Conservation (phyloP, 352 stramenopile genomes). For the Phytophthora crassamura region DNA sequence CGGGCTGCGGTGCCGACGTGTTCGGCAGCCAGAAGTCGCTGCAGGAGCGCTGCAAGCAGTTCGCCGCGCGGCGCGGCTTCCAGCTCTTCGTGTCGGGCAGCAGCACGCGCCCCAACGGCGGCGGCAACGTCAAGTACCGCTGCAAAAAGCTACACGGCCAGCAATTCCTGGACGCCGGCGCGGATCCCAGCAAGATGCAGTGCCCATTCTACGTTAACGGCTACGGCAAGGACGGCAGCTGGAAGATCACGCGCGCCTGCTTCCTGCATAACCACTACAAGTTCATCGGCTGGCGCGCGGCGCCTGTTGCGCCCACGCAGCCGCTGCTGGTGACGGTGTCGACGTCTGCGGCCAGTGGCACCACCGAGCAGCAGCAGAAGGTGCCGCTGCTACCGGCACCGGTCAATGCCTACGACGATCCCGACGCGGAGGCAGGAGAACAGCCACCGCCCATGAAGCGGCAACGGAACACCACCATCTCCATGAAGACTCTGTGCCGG, state of each 20-base stretch:
- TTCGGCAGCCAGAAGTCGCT: slow-evolving; percentile 68
- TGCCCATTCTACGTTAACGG: slow-evolving; percentile 88
- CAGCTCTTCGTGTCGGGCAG: slow-evolving; percentile 73
- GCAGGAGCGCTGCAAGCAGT: slow-evolving; percentile 82
- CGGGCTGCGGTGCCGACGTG: slow-evolving; percentile 63
- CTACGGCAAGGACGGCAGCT: slow-evolving; percentile 65
- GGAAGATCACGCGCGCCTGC: slow-evolving; percentile 81
- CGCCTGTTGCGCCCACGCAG: slow-evolving; percentile 1
- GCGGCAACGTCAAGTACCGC: slow-evolving; percentile 84
- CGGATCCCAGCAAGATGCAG: slow-evolving; percentile 52
- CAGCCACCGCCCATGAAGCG: slow-evolving; percentile 21
- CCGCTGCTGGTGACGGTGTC: slow-evolving; percentile 9
- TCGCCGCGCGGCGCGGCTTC: slow-evolving; percentile 78
- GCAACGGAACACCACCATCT: slow-evolving; percentile 85
- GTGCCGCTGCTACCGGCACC: not conserved
- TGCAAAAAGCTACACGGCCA: slow-evolving; percentile 86
- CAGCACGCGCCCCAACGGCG: slow-evolving; percentile 69
- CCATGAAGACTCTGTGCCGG: slow-evolving; percentile 75
- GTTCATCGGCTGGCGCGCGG: slow-evolving; percentile 70
- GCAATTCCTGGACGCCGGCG: slow-evolving; percentile 75
- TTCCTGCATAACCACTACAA: slow-evolving; percentile 89
- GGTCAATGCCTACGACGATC: not conserved
- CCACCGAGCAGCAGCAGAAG: not conserved
- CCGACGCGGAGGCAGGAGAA: not conserved
- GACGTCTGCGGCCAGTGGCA: slow-evolving; percentile 7